Conservation (phyloP, 176 grass and related monocot species). For the Rhynchospora pubera region DNA sequence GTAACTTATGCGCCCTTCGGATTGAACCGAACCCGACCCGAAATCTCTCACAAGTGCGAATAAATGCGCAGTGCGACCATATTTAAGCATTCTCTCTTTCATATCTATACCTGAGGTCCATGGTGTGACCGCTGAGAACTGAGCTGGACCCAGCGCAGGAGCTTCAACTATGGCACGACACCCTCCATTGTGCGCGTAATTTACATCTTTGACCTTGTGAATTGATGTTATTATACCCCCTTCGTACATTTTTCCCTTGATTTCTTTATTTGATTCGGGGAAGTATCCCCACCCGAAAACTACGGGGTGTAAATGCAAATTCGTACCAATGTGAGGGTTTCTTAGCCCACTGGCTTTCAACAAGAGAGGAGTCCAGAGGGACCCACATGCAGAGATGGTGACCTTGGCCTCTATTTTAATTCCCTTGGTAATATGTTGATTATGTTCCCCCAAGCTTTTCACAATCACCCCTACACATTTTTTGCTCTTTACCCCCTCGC, state of each 20-base stretch:
- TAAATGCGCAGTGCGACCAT: slow-evolving; percentile 51
- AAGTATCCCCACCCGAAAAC: slow-evolving; percentile 92
- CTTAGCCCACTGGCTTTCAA: slow-evolving; percentile 44
- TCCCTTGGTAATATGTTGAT: slow-evolving; percentile 38
- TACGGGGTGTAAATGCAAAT: slow-evolving; percentile 84
- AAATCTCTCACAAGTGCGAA: slow-evolving; percentile 69
- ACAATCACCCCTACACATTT: slow-evolving; percentile 59
- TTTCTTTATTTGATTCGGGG: slow-evolving; percentile 32
- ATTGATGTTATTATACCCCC: slow-evolving; percentile 89
- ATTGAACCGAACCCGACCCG: slow-evolving; percentile 36
- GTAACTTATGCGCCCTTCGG: slow-evolving; percentile 47
- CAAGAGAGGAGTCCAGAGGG: slow-evolving; percentile 63
- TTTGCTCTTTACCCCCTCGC: slow-evolving; percentile 20
- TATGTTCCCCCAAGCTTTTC: slow-evolving; percentile 5
- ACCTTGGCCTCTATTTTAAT: slow-evolving; percentile 59
- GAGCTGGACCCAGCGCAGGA: slow-evolving; percentile 47
- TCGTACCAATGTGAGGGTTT: slow-evolving; percentile 67
- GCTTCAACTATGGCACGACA: slow-evolving; percentile 60
- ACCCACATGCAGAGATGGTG: slow-evolving; percentile 52
- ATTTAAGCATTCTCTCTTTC: slow-evolving; percentile 70
- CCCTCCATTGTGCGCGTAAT: not conserved
- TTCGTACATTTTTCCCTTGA: slow-evolving; percentile 49
- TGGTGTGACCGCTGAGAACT: slow-evolving; percentile 39
- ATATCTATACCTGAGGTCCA: slow-evolving; percentile 64
- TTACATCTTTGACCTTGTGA: slow-evolving; percentile 46